Conservation (phyloP, 2,329 filamentous ascomycete genomes). For the Beauveria bassiana region DNA sequence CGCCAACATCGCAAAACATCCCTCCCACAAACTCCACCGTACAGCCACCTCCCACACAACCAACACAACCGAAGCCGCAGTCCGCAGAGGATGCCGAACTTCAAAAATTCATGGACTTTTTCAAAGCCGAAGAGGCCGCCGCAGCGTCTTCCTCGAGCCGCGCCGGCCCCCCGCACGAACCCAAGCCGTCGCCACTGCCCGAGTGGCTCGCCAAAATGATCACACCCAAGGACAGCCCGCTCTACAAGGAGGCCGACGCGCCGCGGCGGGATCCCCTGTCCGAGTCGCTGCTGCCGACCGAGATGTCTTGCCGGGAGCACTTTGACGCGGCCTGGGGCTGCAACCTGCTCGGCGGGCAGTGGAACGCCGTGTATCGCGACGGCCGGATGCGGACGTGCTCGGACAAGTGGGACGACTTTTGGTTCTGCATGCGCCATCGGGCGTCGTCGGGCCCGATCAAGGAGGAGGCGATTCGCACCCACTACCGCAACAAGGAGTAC, state of each 20-base stretch:
- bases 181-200: slow-evolving; percentile 7
- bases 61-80: slow-evolving; percentile 31
- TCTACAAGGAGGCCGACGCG: slow-evolving; percentile 15
- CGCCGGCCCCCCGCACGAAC: slow-evolving; percentile 18
- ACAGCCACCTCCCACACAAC: slow-evolving; percentile 13
- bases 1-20: slow-evolving; percentile 18
- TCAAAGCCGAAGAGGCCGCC: slow-evolving; percentile 26
- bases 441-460: slow-evolving; percentile 51
- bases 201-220: slow-evolving; percentile 7
- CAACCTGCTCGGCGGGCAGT: slow-evolving; percentile 84
- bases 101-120: slow-evolving; percentile 44
- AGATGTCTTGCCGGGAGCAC: slow-evolving; percentile 80
- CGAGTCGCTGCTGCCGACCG: slow-evolving; percentile 66
- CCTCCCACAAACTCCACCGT: slow-evolving; percentile 16
- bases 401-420: slow-evolving; percentile 88
- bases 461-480: slow-evolving; percentile 54
- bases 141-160: slow-evolving; percentile 14
- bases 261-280: slow-evolving; percentile 40
- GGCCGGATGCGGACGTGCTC: slow-evolving; percentile 69
- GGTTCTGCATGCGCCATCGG: slow-evolving; percentile 91
- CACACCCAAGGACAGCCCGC: slow-evolving; percentile 5
- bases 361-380: slow-evolving; percentile 83
- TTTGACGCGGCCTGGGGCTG: slow-evolving; percentile 96
- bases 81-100: slow-evolving; percentile 30
- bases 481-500: slow-evolving; percentile 59